Base-by-base conservation (phyloP, 2,329 filamentous ascomycete genomes). In the Ophiocordyceps unilateralis region DNA sequence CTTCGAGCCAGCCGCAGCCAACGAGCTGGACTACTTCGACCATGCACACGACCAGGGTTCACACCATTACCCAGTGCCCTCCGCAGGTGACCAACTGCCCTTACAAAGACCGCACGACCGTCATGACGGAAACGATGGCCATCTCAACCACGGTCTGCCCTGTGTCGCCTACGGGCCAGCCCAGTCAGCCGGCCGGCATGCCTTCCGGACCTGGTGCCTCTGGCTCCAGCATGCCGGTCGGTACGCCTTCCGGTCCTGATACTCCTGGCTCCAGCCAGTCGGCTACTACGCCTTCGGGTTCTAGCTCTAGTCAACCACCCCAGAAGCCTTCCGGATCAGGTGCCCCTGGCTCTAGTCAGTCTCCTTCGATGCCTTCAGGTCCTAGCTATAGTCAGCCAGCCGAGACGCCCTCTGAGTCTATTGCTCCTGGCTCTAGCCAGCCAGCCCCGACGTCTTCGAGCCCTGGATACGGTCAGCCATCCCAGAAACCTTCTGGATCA, bases 101-200 rank as follows among this genome's bases (percentile, higher is more conserved):
- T 26, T 47, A 45, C 40, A 47, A 48, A 19, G 45, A 48, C 26
- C 49, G 51, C 32, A 53, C 53, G 43, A 53, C 53, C 1, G 42
- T 41, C 41, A 22, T 41, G 14, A 60, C 59, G 1, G 53, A 57
- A 44, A 53, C 61, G 41, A 54, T 62, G 44, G 46, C 52, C 9
- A 39, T 41, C 41, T 60, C 58, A 44, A 64, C 60, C 21, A 64
- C 61, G 7, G 55, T 65, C 41, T 65, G 59, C 58, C 62, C 62
- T 19, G 48, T 50, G 8, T 46, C 48, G 19, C 46, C 51, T 37
- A 51, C 51, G 1, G 43, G 49, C 20, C 45, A 47, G 46, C 44
- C 50, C 22, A 46, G 44, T 14, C 5, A 12, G 20, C n/a, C 26
- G 19, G n/a, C 14, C 19, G 14, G 10, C 7, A 34, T 20, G 22